Conservation (phyloP, 768 basidiomycete species). For the Daedaleopsis nitida region DNA sequence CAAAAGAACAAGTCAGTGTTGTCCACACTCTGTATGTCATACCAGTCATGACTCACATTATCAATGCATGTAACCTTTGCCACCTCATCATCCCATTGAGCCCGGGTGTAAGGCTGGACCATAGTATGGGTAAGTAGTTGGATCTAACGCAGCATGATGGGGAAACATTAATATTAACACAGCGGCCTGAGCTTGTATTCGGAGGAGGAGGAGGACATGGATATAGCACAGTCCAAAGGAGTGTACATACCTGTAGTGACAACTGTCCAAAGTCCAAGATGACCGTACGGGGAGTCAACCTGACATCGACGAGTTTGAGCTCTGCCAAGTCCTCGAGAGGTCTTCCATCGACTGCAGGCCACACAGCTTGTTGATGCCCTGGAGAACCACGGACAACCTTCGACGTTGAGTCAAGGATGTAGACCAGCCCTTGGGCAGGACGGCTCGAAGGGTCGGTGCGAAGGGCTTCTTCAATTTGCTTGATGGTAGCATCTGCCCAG, state of each 20-base stretch:
- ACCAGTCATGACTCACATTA: not conserved
- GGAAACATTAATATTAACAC: too few species aligned
- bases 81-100: not conserved
- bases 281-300: not conserved
- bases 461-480: not conserved
- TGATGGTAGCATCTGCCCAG: not conserved
- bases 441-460: not conserved
- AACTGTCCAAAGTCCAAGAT: not conserved
- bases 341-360: too few species aligned
- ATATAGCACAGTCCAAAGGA: too few species aligned
- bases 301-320: too few species aligned
- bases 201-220: too few species aligned
- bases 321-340: too few species aligned
- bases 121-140: not conserved
- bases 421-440: not conserved
- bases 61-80: not conserved
- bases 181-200: too few species aligned
- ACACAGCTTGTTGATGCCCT: not conserved
- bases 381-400: not conserved
- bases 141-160: too few species aligned
- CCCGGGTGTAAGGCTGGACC: not conserved
- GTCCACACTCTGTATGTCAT: too few species aligned
- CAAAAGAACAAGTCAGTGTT: not conserved
- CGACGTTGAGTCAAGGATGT: not conserved
- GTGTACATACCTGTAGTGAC: not conserved